These are phyloP conservation scores for Penicillium robsamsonii DNA, from an alignment of 495 filamentous ascomycete species.

Conservation along the genomic window DNA sequence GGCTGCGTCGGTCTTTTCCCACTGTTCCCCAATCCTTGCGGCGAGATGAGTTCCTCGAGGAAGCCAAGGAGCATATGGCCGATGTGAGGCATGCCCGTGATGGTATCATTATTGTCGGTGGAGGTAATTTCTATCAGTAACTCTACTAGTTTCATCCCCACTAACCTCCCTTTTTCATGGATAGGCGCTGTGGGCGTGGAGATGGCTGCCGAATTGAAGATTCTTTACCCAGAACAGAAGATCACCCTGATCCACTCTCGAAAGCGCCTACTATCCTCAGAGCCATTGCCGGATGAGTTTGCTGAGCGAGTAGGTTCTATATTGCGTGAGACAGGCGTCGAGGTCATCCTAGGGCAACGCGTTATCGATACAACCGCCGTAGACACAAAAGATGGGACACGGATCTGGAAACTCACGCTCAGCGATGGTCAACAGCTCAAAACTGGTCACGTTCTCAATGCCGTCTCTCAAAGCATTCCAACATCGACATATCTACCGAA, in stretches of 20 bases:
- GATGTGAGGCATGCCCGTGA: conserved; percentile 31
- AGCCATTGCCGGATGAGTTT: conserved; percentile 65
- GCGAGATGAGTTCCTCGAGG: conserved; percentile 55
- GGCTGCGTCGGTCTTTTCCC: conserved; percentile 60
- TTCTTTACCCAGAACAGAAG: conserved; percentile 52
- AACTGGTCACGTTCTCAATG: conserved; percentile 57
- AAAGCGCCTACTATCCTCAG: conserved; percentile 59
- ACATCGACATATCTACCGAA: conserved; percentile 54
- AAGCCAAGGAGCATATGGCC: conserved; percentile 39
- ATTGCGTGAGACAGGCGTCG: conserved; percentile 53
- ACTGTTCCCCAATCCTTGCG: conserved; percentile 57
- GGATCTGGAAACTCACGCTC: conserved; percentile 53
- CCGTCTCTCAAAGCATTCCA: conserved; percentile 55
- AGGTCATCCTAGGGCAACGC: conserved; percentile 53
- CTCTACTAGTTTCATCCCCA: conserved; percentile 5
- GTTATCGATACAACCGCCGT: conserved; percentile 37
- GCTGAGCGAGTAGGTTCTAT: conserved; percentile 52
- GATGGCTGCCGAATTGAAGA: conserved; percentile 66
- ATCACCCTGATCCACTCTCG: conserved; percentile 69
- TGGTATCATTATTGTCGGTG: conserved; percentile 60
- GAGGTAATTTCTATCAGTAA: conserved; percentile 32
- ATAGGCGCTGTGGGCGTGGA: conserved; percentile 68
- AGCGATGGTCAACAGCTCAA: conserved; percentile 51
- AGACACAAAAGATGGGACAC: conserved; percentile 33
- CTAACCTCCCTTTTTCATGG: neutral